Evolutionary conservation across 2,329 filamentous ascomycete species (phyloP).

Genomic region (Dactylellina leptospora): DNA sequence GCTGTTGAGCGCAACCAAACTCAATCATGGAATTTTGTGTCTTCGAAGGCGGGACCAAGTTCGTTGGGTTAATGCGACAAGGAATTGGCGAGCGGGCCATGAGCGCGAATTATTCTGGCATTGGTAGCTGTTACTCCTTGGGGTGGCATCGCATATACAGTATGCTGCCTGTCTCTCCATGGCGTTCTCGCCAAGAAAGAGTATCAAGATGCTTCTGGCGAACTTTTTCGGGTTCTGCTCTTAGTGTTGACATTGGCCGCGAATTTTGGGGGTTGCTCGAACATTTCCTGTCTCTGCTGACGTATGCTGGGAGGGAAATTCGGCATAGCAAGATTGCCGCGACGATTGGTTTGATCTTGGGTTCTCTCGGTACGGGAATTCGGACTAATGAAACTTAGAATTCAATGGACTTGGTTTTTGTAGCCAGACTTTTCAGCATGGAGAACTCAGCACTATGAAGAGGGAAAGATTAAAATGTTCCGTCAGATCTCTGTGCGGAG

Average conservation of each 20-base stretch:
- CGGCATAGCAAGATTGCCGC: too few species aligned
- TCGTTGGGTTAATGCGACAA: too few species aligned
- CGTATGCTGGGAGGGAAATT: slow-evolving; percentile 28
- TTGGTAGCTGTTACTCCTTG: neutral
- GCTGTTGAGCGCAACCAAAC: too few species aligned
- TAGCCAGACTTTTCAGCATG: too few species aligned
- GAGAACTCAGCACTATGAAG: neutral
- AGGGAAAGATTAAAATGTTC: slow-evolving; percentile 1
- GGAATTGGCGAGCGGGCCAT: too few species aligned
- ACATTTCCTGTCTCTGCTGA: slow-evolving; percentile 30
- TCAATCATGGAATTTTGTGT: too few species aligned
- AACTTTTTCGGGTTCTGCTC: neutral
- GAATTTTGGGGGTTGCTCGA: neutral
- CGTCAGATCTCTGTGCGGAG: slow-evolving; percentile 9
- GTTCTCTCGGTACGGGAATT: too few species aligned
- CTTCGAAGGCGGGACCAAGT: too few species aligned
- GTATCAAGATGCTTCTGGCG: neutral
- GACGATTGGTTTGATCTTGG: too few species aligned
- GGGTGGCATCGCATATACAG: neutral
- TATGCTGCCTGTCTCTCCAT: neutral
- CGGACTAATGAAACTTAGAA: too few species aligned
- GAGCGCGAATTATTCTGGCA: neutral
- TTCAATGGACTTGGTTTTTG: too few species aligned
- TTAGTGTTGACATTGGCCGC: neutral
- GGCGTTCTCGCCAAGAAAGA: slow-evolving; percentile 13